Evolutionary conservation across 2,329 filamentous ascomycete genomes (phyloP).

Genomic region (Aureobasidium sp.): DNA sequence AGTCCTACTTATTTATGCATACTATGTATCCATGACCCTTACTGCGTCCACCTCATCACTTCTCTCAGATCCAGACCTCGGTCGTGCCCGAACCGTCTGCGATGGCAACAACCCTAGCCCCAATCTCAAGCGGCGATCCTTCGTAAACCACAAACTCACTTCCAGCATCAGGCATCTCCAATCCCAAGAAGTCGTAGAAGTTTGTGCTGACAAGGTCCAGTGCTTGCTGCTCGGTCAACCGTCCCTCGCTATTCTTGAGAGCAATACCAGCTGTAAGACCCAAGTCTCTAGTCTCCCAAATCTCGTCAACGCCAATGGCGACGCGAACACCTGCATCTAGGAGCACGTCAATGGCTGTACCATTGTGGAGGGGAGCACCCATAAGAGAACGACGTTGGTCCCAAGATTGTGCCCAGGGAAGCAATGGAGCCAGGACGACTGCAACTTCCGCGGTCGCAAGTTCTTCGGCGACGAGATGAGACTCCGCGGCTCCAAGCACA

Average conservation of each 20-base stretch:
- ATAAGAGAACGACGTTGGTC: constrained; percentile 56
- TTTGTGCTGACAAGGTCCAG: constrained; percentile 52
- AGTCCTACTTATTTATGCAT: too few species aligned
- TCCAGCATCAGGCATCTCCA: constrained; percentile 27
- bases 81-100: constrained; percentile 34
- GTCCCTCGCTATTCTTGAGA: constrained; percentile 49
- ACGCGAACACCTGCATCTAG: constrained; percentile 52
- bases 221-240: constrained; percentile 48
- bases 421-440: constrained; percentile 54
- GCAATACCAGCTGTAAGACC: constrained; percentile 54
- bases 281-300: constrained; percentile 56
- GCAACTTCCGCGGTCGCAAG: constrained; percentile 51
- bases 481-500: constrained; percentile 57
- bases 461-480: constrained; percentile 51
- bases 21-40: neutral
- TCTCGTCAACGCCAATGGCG: constrained; percentile 54
- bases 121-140: constrained; percentile 56
- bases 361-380: constrained; percentile 59
- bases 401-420: constrained; percentile 51
- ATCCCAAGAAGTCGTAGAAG: constrained; percentile 51
- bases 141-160: constrained; percentile 56
- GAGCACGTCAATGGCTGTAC: constrained; percentile 53
- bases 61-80: constrained; percentile 21
- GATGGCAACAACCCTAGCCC: constrained; percentile 49
- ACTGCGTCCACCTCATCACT: neutral